Conservation (phyloP, 495 filamentous ascomycete genomes). For the Thozetella sp. region DNA sequence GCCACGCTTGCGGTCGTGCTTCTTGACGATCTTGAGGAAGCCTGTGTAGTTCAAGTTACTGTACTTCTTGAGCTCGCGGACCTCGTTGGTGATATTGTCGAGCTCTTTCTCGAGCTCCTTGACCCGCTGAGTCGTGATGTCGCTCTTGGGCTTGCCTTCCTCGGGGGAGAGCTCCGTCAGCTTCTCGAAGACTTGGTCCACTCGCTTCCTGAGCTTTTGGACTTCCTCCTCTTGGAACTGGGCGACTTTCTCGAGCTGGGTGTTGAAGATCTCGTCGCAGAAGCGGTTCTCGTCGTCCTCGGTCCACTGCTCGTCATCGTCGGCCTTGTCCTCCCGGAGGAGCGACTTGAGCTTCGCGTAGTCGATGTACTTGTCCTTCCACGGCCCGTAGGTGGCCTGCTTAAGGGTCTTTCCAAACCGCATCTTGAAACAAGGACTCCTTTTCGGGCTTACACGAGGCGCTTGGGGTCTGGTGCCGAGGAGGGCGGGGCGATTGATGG, state of each 20-base stretch:
- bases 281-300: conserved; percentile 94
- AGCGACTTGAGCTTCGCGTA: conserved; percentile 90
- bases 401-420: conserved; percentile 88
- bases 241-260: conserved; percentile 93
- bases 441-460: neutral
- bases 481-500: too few relatives aligned
- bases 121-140: conserved; percentile 55
- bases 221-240: conserved; percentile 81
- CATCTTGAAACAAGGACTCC: conserved; percentile 56
- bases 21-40: conserved; percentile 97
- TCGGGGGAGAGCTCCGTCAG: conserved; percentile 57
- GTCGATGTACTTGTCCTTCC: conserved; percentile 93
- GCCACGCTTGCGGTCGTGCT: conserved; percentile 91
- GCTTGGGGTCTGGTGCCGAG: neutral
- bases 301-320: conserved; percentile 77
- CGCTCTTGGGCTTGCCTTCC: conserved; percentile 30
- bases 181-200: conserved; percentile 60
- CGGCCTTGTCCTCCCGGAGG: conserved; percentile 69
- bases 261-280: conserved; percentile 92
- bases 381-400: conserved; percentile 80
- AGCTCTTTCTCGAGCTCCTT: conserved; percentile 76
- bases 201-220: conserved; percentile 68
- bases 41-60: conserved; percentile 96
- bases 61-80: conserved; percentile 92
- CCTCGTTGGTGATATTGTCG: conserved; percentile 84